Base-by-base conservation (phyloP, 768 basidiomycete genomes). In the Mycena pura region DNA sequence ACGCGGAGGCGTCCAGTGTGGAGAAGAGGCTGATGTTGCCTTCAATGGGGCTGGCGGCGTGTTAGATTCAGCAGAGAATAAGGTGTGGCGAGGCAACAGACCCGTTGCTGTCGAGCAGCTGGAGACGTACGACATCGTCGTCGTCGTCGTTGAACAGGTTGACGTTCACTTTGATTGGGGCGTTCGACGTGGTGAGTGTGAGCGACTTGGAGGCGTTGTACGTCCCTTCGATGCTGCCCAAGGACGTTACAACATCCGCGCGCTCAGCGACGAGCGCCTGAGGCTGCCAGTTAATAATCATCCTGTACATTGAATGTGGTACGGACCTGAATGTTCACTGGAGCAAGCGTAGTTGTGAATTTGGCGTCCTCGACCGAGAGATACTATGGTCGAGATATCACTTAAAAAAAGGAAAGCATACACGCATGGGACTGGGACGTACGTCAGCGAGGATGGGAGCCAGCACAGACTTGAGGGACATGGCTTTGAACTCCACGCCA, bases 191-290 rank as follows among this genome's bases (percentile, higher is more conserved):
- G 13, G 1, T 25, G 13, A 65, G 41, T 3, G 32, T 32, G 27
- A 65, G 54, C 28, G 19, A 10, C 11, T 49, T 36, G 31, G 56
- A 45, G 25, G 50, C 44, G 52, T 65, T 65, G 56, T 29, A 65
- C 3, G 56, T 65, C 6, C 64, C 64, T 8, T 57, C 55, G 43
- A 65, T 57, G 17, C 55, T 29, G 6, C 49, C 64, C 6, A 57
- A 2, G 13, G 44, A 19, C 3, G 50, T 58, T 1, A n/a, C 11
- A 25, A 65, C 9, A 11, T 13, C 15, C 17, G 60, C 55, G 13
- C 24, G 17, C 17, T 32, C 15, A 0, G 60, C 38, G 7, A 29
- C 8, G 22, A 65, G 55, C 0, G 64, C 47, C 63, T 65, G 50
- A n/a, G n/a, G n/a, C n/a, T n/a, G n/a, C n/a, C n/a, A n/a, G n/a